Conservation (phyloP, 1,284 basidiomycete species). For the Cryptococcus sp. region DNA sequence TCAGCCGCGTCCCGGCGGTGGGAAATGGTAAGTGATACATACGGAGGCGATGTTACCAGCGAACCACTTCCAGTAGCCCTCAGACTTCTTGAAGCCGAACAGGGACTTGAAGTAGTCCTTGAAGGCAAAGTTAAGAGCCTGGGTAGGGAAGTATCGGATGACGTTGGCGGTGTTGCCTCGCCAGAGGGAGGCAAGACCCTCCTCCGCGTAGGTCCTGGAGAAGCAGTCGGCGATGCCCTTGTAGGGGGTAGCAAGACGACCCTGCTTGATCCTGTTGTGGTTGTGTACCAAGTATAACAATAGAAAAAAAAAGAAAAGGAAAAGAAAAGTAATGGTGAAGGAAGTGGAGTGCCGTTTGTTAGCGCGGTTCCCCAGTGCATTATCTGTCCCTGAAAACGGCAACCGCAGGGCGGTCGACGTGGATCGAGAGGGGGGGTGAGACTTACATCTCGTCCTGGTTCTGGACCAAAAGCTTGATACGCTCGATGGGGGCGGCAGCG, state of each 20-base stretch:
- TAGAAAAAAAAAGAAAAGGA: constrained; percentile 1
- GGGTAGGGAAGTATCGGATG: constrained; percentile 58
- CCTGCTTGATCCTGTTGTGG: constrained; percentile 76
- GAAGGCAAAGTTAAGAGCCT: constrained; percentile 52
- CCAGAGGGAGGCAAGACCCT: constrained; percentile 55
- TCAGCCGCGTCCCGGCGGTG: background rate
- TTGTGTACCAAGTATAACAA: too few relatives aligned
- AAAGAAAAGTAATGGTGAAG: background rate
- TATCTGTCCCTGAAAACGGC: too few relatives aligned
- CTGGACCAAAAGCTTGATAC: constrained; percentile 95
- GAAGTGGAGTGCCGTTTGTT: too few relatives aligned
- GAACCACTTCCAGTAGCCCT: constrained; percentile 59
- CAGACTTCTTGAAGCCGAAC: constrained; percentile 58
- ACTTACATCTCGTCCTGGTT: constrained; percentile 67
- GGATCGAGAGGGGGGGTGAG: too few relatives aligned
- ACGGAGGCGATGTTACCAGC: constrained; percentile 67
- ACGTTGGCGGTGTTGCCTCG: constrained; percentile 58
- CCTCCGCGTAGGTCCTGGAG: constrained; percentile 62
- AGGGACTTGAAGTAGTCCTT: constrained; percentile 54
- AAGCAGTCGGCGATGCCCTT: constrained; percentile 91
- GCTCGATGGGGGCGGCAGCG: constrained; percentile 96
- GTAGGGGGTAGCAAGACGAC: constrained; percentile 86
- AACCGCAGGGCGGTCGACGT: too few relatives aligned
- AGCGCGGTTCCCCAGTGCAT: background rate
- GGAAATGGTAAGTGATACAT: background rate